Conservation (phyloP, 2,329 filamentous ascomycete species). For the Cercospora sp. region DNA sequence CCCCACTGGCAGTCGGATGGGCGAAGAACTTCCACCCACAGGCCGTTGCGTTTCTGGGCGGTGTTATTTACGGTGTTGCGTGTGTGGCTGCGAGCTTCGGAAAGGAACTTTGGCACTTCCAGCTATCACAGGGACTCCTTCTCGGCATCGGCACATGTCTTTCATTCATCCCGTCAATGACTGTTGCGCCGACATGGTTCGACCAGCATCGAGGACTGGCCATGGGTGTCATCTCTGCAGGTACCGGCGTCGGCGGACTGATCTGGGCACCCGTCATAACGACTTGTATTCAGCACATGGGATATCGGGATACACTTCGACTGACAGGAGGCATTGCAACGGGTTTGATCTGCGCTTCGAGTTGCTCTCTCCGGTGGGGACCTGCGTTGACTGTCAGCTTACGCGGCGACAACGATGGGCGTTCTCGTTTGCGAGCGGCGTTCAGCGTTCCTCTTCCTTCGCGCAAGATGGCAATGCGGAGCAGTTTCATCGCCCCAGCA, state of each 20-base stretch:
- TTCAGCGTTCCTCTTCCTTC: neutral
- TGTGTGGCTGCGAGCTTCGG: neutral
- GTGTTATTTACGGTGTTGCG: no score
- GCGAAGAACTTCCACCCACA: neutral
- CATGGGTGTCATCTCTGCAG: neutral
- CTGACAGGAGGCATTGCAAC: neutral
- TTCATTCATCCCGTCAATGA: neutral
- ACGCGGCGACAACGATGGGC: neutral
- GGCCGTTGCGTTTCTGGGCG: neutral
- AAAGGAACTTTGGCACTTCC: no score
- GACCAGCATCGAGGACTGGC: neutral
- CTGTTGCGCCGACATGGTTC: neutral
- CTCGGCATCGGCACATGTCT: neutral
- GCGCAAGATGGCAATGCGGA: neutral
- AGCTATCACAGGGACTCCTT: neutral
- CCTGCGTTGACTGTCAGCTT: neutral
- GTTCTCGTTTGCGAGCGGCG: neutral
- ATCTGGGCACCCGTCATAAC: neutral
- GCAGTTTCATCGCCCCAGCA: neutral
- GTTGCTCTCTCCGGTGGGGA: neutral
- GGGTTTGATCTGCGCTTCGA: neutral
- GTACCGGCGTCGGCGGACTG: neutral
- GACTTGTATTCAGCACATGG: neutral
- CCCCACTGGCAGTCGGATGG: neutral
- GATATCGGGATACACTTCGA: neutral